Evolutionary conservation across 345 rosid genomes (phyloP), one percentile per base, ranked within the genome.

Genomic region (Xanthoceras sorbifolium): DNA sequence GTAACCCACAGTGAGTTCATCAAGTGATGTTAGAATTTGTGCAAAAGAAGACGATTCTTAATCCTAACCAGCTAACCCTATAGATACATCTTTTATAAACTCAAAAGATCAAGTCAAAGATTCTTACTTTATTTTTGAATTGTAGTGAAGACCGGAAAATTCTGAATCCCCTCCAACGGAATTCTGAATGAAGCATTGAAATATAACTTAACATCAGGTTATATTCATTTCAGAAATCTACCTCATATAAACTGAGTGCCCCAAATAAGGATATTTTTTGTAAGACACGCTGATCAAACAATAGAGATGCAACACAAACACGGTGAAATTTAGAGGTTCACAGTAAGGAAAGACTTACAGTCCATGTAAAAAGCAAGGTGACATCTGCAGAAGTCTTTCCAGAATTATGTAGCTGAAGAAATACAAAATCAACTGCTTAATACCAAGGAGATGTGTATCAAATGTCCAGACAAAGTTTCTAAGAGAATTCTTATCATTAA

Each of bases 301-400:
- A 28, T 23, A 74, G 26, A 14, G 17, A 59, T 61, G 11, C 10
- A 65, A 26, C 34, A 55, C 61, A 23, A 34, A 74, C 9, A 61
- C 22, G 15, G 36, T 59, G 70, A 29, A 29, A 73, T n/a, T 60
- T 6, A 31, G 48, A 59, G 66, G 76, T 61, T 25, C 36, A 29
- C 64, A 18, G 32, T 12, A 50, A 74, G 52, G 65, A 34, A 55
- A 25, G 36, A 83, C 97, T 88, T 84, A 96, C 99, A 29, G 97
- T 84, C 97, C 98, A 96, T n/a, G 98, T 91, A 81, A 96, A 96
- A 82, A 96, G 97, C 86, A 92, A 84, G 44, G 93, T 85, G 76
- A 81, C 90, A 78, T 92, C 84, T 2, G 97, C 99, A 65, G 81
- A 48, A 62, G 91, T 84, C 64, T 86, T 80, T 79, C 98, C 97